Evolutionary conservation across 1,139 yeast genomes (phyloP).

Genomic region (Candida labiduridarum): DNA sequence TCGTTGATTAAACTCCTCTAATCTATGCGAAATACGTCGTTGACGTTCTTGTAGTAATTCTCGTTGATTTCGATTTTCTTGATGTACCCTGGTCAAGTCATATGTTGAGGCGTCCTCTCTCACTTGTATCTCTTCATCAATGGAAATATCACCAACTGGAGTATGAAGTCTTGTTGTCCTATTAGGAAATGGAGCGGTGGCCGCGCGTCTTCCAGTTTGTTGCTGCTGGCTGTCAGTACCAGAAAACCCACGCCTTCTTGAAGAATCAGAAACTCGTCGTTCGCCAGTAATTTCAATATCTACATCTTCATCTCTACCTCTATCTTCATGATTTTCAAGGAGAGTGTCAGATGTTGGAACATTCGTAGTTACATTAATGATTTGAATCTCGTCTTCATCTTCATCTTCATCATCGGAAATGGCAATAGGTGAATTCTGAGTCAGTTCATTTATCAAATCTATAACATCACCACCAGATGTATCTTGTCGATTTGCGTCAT

Average conservation of each 20-base stretch:
- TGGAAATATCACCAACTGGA: constrained; percentile 11
- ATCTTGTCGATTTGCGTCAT: too few species aligned
- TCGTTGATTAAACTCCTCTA: neutral
- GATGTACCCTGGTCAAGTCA: neutral
- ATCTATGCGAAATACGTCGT: neutral
- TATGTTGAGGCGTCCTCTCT: neutral
- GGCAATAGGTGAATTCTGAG: neutral
- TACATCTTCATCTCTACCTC: neutral
- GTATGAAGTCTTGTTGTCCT: constrained; percentile 5
- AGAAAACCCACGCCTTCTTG: constrained; percentile 1
- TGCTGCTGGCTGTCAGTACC: neutral
- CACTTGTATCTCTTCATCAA: neutral
- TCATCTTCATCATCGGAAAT: constrained; percentile 11
- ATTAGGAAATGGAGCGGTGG: too few species aligned
- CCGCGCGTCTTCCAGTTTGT: too few species aligned
- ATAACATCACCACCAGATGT: neutral
- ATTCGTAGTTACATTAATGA: constrained; percentile 13
- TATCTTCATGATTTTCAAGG: constrained; percentile 1
- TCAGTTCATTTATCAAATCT: neutral
- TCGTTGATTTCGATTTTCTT: neutral
- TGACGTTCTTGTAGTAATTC: neutral
- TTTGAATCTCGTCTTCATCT: constrained; percentile 20
- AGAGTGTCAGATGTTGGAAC: constrained; percentile 10
- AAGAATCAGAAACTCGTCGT: constrained; percentile 4
- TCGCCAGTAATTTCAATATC: constrained; percentile 14